Conservation (phyloP, 2,329 filamentous ascomycete genomes). For the Aspergillus alliaceus region DNA sequence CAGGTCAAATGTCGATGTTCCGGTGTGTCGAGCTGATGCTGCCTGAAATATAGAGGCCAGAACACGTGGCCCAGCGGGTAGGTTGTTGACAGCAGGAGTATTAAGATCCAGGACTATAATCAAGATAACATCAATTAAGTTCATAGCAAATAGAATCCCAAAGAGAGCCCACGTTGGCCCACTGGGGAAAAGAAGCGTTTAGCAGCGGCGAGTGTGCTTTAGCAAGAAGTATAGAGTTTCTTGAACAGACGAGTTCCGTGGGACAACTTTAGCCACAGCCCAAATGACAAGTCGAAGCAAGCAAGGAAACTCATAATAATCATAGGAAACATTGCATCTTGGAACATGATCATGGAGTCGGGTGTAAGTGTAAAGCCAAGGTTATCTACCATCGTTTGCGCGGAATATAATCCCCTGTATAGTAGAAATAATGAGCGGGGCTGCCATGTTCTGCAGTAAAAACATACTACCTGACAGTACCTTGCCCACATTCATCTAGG, state of each 20-base stretch:
- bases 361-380: conserved; percentile 57
- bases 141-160: conserved; percentile 52
- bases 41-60: conserved; percentile 62
- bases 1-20: conserved; percentile 52
- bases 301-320: conserved; percentile 49
- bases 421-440: background rate
- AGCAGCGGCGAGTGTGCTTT: conserved; percentile 63
- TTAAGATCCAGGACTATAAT: conserved; percentile 55
- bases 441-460: background rate
- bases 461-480: conserved; percentile 53
- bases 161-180: conserved; percentile 60
- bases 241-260: conserved; percentile 36
- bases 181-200: conserved; percentile 62
- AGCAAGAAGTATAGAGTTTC: conserved; percentile 56
- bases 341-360: conserved; percentile 55
- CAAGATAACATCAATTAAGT: conserved; percentile 56
- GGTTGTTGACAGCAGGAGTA: conserved; percentile 48
- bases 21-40: conserved; percentile 50
- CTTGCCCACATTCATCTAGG: conserved; percentile 40
- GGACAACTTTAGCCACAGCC: conserved; percentile 51
- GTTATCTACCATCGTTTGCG: conserved; percentile 55
- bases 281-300: conserved; percentile 59
- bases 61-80: conserved; percentile 47
- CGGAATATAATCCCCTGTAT: conserved; percentile 50
- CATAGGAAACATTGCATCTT: conserved; percentile 43